Conservation (phyloP, 2,329 filamentous ascomycete species). For the Pseudogymnoascus sp. region DNA sequence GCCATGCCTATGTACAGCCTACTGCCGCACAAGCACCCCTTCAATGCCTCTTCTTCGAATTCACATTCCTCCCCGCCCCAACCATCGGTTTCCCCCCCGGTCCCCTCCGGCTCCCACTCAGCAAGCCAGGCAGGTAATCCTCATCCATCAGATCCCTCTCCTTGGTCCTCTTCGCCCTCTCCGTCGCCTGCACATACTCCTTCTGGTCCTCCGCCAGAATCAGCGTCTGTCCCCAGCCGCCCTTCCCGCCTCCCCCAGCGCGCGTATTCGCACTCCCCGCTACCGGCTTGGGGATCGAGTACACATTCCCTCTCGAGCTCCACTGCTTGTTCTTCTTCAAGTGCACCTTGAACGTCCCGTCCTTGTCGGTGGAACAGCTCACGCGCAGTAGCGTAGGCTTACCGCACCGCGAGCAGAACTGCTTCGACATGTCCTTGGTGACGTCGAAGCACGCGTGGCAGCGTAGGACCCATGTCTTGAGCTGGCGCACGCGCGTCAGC, state of each 20-base stretch:
- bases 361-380: slow-evolving; percentile 73
- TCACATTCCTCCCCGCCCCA: slow-evolving; percentile 80
- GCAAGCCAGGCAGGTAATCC: slow-evolving; percentile 78
- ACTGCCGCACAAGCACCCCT: not conserved
- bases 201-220: slow-evolving; percentile 94
- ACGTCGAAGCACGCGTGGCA: slow-evolving; percentile 91
- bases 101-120: slow-evolving; percentile 69
- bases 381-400: slow-evolving; percentile 79
- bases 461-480: slow-evolving; percentile 83
- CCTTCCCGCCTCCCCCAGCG: slow-evolving; percentile 65
- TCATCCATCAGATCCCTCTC: slow-evolving; percentile 88
- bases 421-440: slow-evolving; percentile 75
- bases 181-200: slow-evolving; percentile 65
- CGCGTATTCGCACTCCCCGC: slow-evolving; percentile 76
- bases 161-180: slow-evolving; percentile 57
- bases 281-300: slow-evolving; percentile 84
- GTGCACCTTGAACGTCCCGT: slow-evolving; percentile 77
- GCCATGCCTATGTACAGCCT: slow-evolving; percentile 20
- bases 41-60: slow-evolving; percentile 59
- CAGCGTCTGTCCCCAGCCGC: slow-evolving; percentile 77
- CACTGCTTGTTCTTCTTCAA: slow-evolving; percentile 93
- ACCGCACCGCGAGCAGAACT: slow-evolving; percentile 90
- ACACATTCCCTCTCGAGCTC: slow-evolving; percentile 89
- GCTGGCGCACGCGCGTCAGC: slow-evolving; percentile 70
- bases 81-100: slow-evolving; percentile 64